These are phyloP conservation scores for Arctostaphylos glauca DNA, from an alignment of 148 eudicot species.

Conservation along the genomic window DNA sequence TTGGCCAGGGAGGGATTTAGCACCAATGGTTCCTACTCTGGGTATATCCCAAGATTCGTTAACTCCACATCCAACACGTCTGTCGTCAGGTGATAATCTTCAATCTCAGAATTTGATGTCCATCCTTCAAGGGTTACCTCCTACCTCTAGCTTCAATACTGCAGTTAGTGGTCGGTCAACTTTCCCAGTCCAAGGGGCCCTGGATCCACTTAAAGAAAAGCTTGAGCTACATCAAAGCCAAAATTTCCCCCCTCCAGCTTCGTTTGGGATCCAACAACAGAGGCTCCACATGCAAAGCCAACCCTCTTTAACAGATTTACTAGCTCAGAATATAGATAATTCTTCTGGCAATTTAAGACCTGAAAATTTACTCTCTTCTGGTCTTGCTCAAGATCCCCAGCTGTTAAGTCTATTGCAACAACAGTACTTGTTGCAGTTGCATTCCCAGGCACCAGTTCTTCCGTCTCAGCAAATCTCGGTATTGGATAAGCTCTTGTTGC, in stretches of 20 bases:
- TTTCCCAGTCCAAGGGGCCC: conserved; percentile 50
- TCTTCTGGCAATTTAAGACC: conserved; percentile 36
- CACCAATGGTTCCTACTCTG: conserved; percentile 40
- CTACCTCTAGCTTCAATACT: conserved; percentile 41
- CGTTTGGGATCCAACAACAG: conserved; percentile 57
- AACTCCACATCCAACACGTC: conserved; percentile 43
- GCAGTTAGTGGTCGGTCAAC: conserved; percentile 59
- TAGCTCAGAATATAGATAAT: conserved; percentile 47
- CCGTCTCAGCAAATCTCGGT: conserved; percentile 57
- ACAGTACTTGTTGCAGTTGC: conserved; percentile 70
- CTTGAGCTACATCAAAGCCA: conserved; percentile 54
- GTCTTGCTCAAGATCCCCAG: conserved; percentile 77
- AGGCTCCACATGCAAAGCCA: conserved; percentile 60
- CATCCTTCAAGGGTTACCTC: conserved; percentile 61
- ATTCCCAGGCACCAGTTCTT: conserved; percentile 54
- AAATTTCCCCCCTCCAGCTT: conserved; percentile 51
- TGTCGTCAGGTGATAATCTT: conserved; percentile 47
- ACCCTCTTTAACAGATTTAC: conserved; percentile 40
- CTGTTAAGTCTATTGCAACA: conserved; percentile 72
- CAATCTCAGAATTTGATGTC: conserved; percentile 66
- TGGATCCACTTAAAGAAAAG: conserved; percentile 56
- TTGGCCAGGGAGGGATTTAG: conserved; percentile 64
- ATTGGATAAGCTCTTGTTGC: conserved; percentile 72
- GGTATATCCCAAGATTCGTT: conserved; percentile 43
- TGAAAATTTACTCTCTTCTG: conserved; percentile 68